These are phyloP conservation scores for Asclepias syriaca DNA, from an alignment of 257 asterid species.

Conservation along the genomic window DNA sequence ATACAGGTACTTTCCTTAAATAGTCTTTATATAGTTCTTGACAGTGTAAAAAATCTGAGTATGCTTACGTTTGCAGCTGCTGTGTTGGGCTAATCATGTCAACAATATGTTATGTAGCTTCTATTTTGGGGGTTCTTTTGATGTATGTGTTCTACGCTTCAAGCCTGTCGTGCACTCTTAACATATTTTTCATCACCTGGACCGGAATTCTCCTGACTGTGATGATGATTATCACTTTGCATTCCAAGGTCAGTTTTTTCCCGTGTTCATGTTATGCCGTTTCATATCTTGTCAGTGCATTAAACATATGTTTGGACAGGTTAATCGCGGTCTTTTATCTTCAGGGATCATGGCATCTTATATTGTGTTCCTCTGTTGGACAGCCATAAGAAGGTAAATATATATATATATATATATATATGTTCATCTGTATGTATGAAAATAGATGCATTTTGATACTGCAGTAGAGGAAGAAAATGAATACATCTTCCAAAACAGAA, in stretches of 20 bases:
- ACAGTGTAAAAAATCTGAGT: not conserved
- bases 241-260: conserved; percentile 58
- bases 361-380: conserved; percentile 87
- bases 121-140: conserved; percentile 57
- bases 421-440: not conserved
- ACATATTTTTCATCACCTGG: conserved; percentile 93
- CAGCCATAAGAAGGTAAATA: conserved; percentile 76
- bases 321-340: conserved; percentile 81
- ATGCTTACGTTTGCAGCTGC: conserved; percentile 35
- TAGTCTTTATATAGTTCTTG: not conserved
- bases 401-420: too few species aligned
- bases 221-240: conserved; percentile 84
- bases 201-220: conserved; percentile 72
- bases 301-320: conserved; percentile 35
- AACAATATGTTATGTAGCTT: conserved; percentile 58
- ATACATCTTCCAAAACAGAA: not conserved
- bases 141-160: conserved; percentile 80
- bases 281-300: not conserved
- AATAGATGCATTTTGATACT: not conserved
- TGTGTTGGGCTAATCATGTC: conserved; percentile 89
- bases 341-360: conserved; percentile 98
- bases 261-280: not conserved
- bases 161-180: conserved; percentile 60
- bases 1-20: conserved; percentile 36
- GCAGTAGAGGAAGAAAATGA: not conserved